Conservation (phyloP, 1,284 basidiomycete genomes). For the Ceratobasidium sp. region DNA sequence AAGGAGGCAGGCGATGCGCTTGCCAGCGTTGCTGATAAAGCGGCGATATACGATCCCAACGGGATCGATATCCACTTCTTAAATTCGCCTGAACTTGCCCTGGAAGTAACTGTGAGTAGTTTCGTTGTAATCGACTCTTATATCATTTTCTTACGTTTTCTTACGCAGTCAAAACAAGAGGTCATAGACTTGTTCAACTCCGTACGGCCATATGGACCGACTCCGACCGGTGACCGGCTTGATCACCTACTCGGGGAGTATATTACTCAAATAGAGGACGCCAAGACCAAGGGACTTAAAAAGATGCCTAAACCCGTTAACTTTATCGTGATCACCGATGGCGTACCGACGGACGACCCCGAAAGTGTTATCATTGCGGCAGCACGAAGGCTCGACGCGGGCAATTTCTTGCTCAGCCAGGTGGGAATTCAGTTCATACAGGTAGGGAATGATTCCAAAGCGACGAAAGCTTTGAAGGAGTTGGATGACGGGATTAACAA, state of each 20-base stretch:
- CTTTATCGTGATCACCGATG: slow-evolving; percentile 73
- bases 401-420: slow-evolving; percentile 54
- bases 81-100: slow-evolving; percentile 54
- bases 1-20: slow-evolving; percentile 63
- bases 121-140: not conserved
- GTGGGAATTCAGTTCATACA: slow-evolving; percentile 74
- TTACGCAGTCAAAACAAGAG: slow-evolving; percentile 43
- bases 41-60: slow-evolving; percentile 63
- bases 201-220: slow-evolving; percentile 63
- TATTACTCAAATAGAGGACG: slow-evolving; percentile 61
- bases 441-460: slow-evolving; percentile 63
- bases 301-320: slow-evolving; percentile 66
- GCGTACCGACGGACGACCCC: slow-evolving; percentile 59
- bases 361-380: slow-evolving; percentile 54
- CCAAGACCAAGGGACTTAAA: slow-evolving; percentile 51
- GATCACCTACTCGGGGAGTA: slow-evolving; percentile 65
- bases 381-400: slow-evolving; percentile 54
- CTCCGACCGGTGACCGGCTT: slow-evolving; percentile 66
- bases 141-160: not conserved
- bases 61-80: slow-evolving; percentile 69
- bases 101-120: slow-evolving; percentile 42
- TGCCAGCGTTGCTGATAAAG: slow-evolving; percentile 61
- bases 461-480: slow-evolving; percentile 61
- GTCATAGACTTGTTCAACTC: slow-evolving; percentile 62
- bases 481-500: slow-evolving; percentile 65